Evolutionary conservation across 768 basidiomycete genomes (phyloP).

Genomic region (Hortiboletus campestris): DNA sequence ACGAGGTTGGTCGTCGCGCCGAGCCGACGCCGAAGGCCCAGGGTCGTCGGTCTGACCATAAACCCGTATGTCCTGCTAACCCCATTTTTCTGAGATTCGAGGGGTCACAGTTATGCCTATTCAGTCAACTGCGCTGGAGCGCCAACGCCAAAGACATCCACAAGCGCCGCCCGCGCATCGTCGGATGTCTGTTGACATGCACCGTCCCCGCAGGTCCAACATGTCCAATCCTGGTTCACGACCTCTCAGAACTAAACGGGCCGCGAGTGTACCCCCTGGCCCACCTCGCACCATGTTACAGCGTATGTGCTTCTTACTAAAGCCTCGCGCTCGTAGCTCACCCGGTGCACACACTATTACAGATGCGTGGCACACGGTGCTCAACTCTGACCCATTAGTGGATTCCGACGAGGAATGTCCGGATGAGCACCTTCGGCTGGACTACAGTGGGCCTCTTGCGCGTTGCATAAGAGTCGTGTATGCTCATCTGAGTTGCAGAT

Average conservation of each 20-base stretch:
- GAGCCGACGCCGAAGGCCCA: conserved; percentile 17
- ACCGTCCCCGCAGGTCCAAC: conserved; percentile 24
- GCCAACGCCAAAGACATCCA: conserved; percentile 25
- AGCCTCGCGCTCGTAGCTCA: conserved; percentile 3
- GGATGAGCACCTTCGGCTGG: conserved; percentile 62
- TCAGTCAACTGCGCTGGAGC: conserved; percentile 23
- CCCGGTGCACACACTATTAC: conserved; percentile 3
- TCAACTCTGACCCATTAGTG: conserved; percentile 64
- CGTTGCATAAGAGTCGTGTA: neutral
- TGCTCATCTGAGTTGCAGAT: conserved; percentile 36
- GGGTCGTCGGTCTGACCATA: conserved; percentile 31
- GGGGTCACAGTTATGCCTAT: conserved; percentile 16
- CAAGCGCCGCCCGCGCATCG: conserved; percentile 22
- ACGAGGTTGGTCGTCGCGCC: conserved; percentile 16
- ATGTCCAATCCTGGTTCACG: conserved; percentile 20
- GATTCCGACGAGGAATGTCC: conserved; percentile 73
- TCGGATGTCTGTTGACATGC: conserved; percentile 27
- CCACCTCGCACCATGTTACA: conserved; percentile 59
- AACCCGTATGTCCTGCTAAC: conserved; percentile 3
- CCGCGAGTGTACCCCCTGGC: conserved; percentile 21
- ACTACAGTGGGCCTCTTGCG: conserved; percentile 51
- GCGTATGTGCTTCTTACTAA: conserved; percentile 43
- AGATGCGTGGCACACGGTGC: conserved; percentile 76
- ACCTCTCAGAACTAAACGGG: conserved; percentile 25
- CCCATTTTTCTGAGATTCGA: conserved; percentile 12